Conservation (phyloP, 2,329 filamentous ascomycete genomes). For the Sordariomycetes sp. region DNA sequence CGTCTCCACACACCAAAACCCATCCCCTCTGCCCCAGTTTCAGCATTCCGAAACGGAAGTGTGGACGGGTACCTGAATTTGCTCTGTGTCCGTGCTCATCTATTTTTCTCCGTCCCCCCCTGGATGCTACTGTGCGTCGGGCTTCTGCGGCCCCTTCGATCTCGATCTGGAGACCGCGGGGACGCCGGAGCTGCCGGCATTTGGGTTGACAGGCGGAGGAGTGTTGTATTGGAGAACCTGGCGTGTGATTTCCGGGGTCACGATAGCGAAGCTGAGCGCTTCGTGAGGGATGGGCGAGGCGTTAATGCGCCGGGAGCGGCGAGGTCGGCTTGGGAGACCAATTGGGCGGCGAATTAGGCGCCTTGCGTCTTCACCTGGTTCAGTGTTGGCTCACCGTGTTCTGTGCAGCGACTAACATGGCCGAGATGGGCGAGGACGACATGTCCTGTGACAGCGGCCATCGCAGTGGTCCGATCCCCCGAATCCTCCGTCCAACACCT, state of each 20-base stretch:
- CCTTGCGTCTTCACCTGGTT: background rate
- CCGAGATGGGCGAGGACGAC: background rate
- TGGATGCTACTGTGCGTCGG: no score
- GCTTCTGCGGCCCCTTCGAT: no score
- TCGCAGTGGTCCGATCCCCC: background rate
- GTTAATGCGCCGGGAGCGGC: background rate
- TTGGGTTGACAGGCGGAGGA: no score
- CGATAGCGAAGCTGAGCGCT: no score
- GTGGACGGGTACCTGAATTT: background rate
- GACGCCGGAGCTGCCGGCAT: no score
- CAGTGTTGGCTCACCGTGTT: background rate
- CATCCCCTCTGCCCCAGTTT: background rate
- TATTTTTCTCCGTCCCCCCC: no score
- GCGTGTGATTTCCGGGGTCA: no score
- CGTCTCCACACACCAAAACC: no score
- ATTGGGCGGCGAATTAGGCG: constrained; percentile 15
- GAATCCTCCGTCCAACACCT: background rate
- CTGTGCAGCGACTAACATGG: background rate
- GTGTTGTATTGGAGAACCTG: background rate
- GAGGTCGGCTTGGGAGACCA: constrained; percentile 12
- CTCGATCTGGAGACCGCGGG: no score
- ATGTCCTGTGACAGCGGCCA: background rate
- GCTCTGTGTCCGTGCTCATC: background rate
- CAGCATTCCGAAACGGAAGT: background rate
- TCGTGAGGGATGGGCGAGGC: no score